Conservation (phyloP, 768 basidiomycete species). For the Pleurotus citrinopileatus region DNA sequence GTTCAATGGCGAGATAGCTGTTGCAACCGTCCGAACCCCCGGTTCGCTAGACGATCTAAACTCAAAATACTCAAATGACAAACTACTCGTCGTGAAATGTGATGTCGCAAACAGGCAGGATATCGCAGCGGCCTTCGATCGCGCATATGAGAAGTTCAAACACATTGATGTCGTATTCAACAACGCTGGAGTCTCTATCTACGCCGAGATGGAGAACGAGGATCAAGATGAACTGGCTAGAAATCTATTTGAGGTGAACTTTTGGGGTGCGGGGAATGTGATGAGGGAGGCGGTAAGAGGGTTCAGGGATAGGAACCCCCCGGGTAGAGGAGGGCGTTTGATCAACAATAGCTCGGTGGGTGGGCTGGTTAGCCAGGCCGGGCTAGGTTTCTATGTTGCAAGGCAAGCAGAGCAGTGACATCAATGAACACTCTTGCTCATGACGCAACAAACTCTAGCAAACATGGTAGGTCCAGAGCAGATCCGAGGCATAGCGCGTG, state of each 20-base stretch:
- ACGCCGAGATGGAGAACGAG: slow-evolving; percentile 24
- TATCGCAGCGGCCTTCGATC: slow-evolving; percentile 10
- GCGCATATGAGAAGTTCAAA: slow-evolving; percentile 11
- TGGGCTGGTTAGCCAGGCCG: slow-evolving; percentile 14
- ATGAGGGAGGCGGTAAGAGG: slow-evolving; percentile 26
- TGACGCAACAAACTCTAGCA: background rate
- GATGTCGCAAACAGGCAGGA: slow-evolving; percentile 30
- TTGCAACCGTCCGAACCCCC: slow-evolving; percentile 37
- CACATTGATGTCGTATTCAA: slow-evolving; percentile 18
- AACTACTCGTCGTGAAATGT: slow-evolving; percentile 30
- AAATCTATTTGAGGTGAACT: slow-evolving; percentile 22
- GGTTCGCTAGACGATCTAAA: slow-evolving; percentile 26
- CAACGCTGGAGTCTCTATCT: slow-evolving; percentile 12
- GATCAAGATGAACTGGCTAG: slow-evolving; percentile 15
- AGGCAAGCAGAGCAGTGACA: background rate
- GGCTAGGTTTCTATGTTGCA: slow-evolving; percentile 20
- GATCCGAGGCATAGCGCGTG: background rate
- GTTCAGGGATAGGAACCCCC: slow-evolving; percentile 35
- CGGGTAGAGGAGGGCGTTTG: slow-evolving; percentile 31
- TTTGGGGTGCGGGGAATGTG: slow-evolving; percentile 27
- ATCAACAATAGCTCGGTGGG: slow-evolving; percentile 29
- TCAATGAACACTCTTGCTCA: background rate
- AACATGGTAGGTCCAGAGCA: background rate
- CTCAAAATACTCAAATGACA: slow-evolving; percentile 22
- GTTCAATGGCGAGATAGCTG: slow-evolving; percentile 32